Evolutionary conservation across 2,329 filamentous ascomycete species (phyloP).

Genomic region (Arachnopeziza araneosa): DNA sequence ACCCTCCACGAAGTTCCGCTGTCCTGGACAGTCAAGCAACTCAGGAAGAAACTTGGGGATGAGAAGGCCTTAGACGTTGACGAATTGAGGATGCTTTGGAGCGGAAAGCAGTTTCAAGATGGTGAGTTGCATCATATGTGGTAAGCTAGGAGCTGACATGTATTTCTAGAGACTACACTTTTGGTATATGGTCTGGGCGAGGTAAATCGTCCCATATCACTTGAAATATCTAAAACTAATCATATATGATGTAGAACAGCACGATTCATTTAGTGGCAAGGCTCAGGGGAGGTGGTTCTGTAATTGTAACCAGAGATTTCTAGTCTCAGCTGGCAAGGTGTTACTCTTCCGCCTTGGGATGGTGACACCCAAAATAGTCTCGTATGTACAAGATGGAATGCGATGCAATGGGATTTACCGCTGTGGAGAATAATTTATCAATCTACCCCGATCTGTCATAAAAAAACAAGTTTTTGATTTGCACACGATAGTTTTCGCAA

Average conservation of each 20-base stretch:
- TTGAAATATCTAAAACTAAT: background rate
- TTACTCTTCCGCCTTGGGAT: too few relatives aligned
- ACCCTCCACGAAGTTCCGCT: background rate
- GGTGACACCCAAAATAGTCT: too few relatives aligned
- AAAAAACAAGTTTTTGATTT: too few relatives aligned
- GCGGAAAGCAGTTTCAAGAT: constrained; percentile 5
- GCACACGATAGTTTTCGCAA: too few relatives aligned
- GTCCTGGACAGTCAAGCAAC: constrained; percentile 2
- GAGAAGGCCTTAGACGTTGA: constrained; percentile 5
- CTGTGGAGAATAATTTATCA: too few relatives aligned
- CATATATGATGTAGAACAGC: background rate
- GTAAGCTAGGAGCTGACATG: too few relatives aligned
- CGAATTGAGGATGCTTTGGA: constrained; percentile 4
- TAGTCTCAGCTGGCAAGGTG: too few relatives aligned
- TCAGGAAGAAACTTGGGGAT: constrained; percentile 1
- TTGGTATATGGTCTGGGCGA: constrained; percentile 3
- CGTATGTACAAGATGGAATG: too few relatives aligned
- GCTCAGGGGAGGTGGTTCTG: background rate
- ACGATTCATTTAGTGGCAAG: constrained; percentile 6
- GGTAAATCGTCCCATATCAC: background rate
- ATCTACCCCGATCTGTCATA: too few relatives aligned
- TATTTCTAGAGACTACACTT: constrained; percentile 3
- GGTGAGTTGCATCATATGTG: background rate
- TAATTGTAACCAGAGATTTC: background rate
- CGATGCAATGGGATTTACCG: too few relatives aligned